These are phyloP conservation scores for Cercospora canescens DNA, from an alignment of 2,329 filamentous ascomycete species.

Conservation along the genomic window DNA sequence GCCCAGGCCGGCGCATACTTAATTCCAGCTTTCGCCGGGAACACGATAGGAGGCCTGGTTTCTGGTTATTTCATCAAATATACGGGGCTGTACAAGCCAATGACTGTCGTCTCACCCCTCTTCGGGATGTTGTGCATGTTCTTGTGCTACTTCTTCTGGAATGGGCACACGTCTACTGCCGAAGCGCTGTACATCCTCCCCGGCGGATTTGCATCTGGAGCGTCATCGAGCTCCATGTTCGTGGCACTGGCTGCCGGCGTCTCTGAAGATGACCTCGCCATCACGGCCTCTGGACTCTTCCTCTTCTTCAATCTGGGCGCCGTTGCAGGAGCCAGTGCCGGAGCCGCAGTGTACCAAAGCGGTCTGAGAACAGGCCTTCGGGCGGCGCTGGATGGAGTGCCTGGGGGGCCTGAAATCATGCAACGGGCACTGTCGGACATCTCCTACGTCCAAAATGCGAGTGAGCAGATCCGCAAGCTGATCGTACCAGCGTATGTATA, in stretches of 20 bases:
- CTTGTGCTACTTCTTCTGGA: slow-evolving; percentile 58
- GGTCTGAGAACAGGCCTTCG: slow-evolving; percentile 38
- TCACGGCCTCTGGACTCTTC: slow-evolving; percentile 52
- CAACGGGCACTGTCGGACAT: slow-evolving; percentile 42
- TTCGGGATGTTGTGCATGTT: slow-evolving; percentile 54
- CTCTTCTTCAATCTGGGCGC: slow-evolving; percentile 47
- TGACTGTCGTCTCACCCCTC: slow-evolving; percentile 54
- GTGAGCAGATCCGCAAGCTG: slow-evolving; percentile 19
- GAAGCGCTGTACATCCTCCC: slow-evolving; percentile 38
- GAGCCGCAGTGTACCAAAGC: slow-evolving; percentile 40
- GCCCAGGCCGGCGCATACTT: slow-evolving; percentile 62
- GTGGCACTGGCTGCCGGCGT: slow-evolving; percentile 52
- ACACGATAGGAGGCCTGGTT: slow-evolving; percentile 63
- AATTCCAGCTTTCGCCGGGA: slow-evolving; percentile 67
- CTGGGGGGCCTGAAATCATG: slow-evolving; percentile 42
- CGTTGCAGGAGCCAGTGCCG: slow-evolving; percentile 42
- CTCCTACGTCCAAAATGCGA: slow-evolving; percentile 38
- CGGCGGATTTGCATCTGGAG: slow-evolving; percentile 54
- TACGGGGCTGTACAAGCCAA: slow-evolving; percentile 60
- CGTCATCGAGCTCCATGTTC: slow-evolving; percentile 49
- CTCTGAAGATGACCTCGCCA: slow-evolving; percentile 48
- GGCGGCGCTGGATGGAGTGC: slow-evolving; percentile 33
- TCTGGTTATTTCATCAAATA: slow-evolving; percentile 59
- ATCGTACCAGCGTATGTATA: slow-evolving; percentile 31
- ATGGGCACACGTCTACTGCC: slow-evolving; percentile 57